Conservation (phyloP, 257 asterid species). For the Nicotiana otophora region DNA sequence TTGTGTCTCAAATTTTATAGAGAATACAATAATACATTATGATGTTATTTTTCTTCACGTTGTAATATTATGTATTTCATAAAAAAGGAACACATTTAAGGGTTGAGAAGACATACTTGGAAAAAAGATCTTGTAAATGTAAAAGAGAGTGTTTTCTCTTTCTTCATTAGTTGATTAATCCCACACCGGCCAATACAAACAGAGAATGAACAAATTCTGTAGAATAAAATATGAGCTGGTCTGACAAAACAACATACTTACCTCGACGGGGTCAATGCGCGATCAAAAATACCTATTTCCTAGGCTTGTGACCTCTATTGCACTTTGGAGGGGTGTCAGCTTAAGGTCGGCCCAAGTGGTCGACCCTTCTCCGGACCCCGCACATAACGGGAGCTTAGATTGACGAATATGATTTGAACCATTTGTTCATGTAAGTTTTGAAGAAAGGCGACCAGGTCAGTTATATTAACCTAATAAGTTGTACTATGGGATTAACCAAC, state of each 20-base stretch:
- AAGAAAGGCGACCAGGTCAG: not conserved
- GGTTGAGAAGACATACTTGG: too few relatives aligned
- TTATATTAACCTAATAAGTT: not conserved
- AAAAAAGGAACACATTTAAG: too few relatives aligned
- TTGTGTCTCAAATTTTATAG: too few relatives aligned
- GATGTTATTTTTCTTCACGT: too few relatives aligned
- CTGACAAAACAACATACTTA: not conserved
- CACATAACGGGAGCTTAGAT: too few relatives aligned
- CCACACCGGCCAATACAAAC: not conserved
- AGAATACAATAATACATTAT: too few relatives aligned
- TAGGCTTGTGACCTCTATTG: constrained; percentile 18
- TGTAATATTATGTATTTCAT: too few relatives aligned
- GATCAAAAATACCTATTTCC: constrained; percentile 20
- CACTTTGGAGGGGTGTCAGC: constrained; percentile 28
- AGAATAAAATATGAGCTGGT: not conserved
- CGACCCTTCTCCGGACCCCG: too few relatives aligned
- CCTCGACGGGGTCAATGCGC: constrained; percentile 29
- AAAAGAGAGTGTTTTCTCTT: too few relatives aligned
- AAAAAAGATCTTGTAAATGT: too few relatives aligned
- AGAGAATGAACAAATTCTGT: not conserved
- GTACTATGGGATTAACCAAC: not conserved
- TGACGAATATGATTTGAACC: constrained; percentile 6
- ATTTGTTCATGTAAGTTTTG: not conserved
- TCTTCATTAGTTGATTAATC: not conserved
- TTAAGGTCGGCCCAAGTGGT: constrained; percentile 39